These are phyloP conservation scores for Agaricus sinodeliciosus DNA, from an alignment of 768 basidiomycete species.

Conservation along the genomic window DNA sequence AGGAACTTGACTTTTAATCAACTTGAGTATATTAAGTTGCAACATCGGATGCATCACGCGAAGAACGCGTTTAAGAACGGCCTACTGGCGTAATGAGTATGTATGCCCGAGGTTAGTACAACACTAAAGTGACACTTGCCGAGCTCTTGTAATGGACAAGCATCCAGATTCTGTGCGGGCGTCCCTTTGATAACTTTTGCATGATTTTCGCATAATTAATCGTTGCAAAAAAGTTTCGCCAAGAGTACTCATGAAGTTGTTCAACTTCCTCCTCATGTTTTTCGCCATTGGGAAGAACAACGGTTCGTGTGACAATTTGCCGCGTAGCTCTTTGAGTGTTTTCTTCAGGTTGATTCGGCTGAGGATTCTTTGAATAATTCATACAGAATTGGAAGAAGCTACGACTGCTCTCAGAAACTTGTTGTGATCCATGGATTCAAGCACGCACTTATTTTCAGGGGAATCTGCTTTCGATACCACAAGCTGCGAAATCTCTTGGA, in stretches of 20 bases:
- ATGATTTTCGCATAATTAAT: conserved; percentile 98
- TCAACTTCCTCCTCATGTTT: conserved; percentile 85
- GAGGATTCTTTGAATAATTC: conserved; percentile 64
- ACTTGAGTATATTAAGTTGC: conserved; percentile 90
- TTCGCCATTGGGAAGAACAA: conserved; percentile 63
- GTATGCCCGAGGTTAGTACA: too few species aligned
- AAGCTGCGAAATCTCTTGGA: conserved; percentile 81
- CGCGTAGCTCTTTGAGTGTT: conserved; percentile 54
- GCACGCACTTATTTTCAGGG: conserved; percentile 69
- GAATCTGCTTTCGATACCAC: conserved; percentile 88
- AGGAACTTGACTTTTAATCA: conserved; percentile 98
- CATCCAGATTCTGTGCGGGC: conserved; percentile 92
- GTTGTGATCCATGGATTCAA: background rate
- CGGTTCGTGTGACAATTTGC: conserved; percentile 50
- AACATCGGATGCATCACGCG: conserved; percentile 91
- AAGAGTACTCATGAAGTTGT: conserved; percentile 89
- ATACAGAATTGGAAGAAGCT: conserved; percentile 98
- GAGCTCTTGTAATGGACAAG: conserved; percentile 98
- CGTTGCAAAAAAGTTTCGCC: conserved; percentile 95
- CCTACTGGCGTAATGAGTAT: conserved; percentile 37
- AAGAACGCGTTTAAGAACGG: conserved; percentile 91
- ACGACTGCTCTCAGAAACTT: conserved; percentile 3
- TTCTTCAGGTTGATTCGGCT: conserved; percentile 56
- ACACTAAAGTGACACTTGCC: conserved; percentile 37
- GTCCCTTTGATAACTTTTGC: conserved; percentile 94